Conservation (phyloP, 306 rosid species). For the Cicer bijugum region DNA sequence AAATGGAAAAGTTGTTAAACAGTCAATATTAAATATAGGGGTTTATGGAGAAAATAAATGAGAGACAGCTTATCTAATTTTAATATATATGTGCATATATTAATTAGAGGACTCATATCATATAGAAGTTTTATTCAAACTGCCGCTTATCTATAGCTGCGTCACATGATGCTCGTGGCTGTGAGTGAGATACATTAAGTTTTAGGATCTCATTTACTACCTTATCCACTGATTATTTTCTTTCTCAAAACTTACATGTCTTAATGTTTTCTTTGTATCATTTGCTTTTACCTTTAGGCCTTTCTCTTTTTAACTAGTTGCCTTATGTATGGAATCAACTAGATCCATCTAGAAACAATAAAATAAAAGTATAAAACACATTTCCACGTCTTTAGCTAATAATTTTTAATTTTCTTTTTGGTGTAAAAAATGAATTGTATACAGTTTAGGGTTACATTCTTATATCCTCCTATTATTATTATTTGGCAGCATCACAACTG, state of each 20-base stretch:
- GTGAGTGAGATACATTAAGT: constrained; percentile 8
- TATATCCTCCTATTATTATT: constrained; percentile 35
- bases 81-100: neutral
- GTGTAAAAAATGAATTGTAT: constrained; percentile 19
- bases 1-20: neutral
- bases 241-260: constrained; percentile 27
- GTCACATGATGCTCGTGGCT: constrained; percentile 29
- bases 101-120: neutral
- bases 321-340: constrained; percentile 17
- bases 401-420: constrained; percentile 25
- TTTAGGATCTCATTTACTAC: neutral
- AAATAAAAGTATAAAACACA: constrained; percentile 24
- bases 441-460: constrained; percentile 29
- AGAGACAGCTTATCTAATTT: neutral
- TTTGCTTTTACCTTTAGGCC: constrained; percentile 38
- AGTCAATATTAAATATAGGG: neutral
- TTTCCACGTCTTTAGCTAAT: constrained; percentile 11
- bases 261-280: constrained; percentile 2
- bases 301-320: constrained; percentile 14
- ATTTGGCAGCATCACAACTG: constrained; percentile 78
- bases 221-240: constrained; percentile 18
- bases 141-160: neutral
- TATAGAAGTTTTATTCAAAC: neutral
- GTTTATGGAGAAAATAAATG: neutral
- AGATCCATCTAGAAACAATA: constrained; percentile 29